A percentile compares a stretch with the other conserved stretches of the same genome.
Evolutionary conservation across 1,139 yeast species (phyloP).

Genomic region (Kodamaea fungicola): DNA sequence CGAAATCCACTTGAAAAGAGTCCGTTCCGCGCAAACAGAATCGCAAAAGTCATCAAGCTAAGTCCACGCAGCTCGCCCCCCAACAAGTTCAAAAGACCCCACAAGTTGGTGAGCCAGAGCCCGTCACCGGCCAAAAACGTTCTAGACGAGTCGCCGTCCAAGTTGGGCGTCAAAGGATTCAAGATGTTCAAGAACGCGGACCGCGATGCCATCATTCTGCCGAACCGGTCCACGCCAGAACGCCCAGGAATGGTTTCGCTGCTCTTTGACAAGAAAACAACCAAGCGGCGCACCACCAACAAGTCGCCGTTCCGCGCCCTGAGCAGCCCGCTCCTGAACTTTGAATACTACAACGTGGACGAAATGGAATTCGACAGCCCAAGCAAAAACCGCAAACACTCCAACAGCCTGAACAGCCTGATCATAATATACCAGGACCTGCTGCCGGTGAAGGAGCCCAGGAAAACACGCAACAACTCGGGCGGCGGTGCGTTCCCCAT

Average conservation of each 20-base stretch:
- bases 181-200: conserved; percentile 35
- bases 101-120: conserved; percentile 43
- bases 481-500: conserved; percentile 2
- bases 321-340: conserved; percentile 15
- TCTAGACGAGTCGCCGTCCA: conserved; percentile 25
- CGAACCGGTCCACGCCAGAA: conserved; percentile 23
- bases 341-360: conserved; percentile 31
- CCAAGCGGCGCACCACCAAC: conserved; percentile 14
- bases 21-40: no score
- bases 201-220: conserved; percentile 32
- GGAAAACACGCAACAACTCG: conserved; percentile 3
- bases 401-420: conserved; percentile 17
- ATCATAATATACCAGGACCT: conserved; percentile 15
- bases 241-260: conserved; percentile 15
- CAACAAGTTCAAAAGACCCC: conserved; percentile 47
- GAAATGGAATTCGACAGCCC: conserved; percentile 34
- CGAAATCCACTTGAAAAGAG: no score
- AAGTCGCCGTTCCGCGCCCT: conserved; percentile 19
- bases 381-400: conserved; percentile 30
- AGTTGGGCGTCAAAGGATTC: conserved; percentile 28
- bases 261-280: conserved; percentile 17
- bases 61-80: conserved; percentile 3
- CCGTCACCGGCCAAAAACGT: conserved; percentile 38
- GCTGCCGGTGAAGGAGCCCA: conserved; percentile 9
- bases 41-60: conserved; percentile 1